These are phyloP conservation scores for Uronychia setigera DNA, from an alignment of 73 alveolate species.

Conservation along the genomic window DNA sequence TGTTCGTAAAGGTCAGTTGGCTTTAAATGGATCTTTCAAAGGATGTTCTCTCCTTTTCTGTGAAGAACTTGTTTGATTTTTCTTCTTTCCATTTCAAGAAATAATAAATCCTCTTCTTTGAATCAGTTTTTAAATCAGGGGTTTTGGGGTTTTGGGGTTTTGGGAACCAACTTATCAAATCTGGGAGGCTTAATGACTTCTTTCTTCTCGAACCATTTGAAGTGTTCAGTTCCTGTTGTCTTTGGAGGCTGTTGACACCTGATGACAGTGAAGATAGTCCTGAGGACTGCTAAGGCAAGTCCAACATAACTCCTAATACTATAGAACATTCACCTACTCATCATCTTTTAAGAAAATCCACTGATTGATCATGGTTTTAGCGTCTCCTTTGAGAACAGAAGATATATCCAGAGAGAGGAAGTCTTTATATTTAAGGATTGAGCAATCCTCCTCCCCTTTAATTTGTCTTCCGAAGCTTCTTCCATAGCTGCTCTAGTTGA, in stretches of 20 bases:
- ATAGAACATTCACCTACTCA: neutral
- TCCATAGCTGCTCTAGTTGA: neutral
- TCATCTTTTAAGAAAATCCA: neutral
- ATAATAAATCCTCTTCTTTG: too few relatives aligned
- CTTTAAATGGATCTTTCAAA: too few relatives aligned
- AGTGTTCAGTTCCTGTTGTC: neutral
- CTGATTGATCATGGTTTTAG: neutral
- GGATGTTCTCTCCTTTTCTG: too few relatives aligned
- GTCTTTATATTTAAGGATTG: neutral
- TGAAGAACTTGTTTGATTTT: too few relatives aligned
- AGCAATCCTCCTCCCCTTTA: neutral
- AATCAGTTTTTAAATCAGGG: too few relatives aligned
- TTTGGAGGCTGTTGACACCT: neutral
- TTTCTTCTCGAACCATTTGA: neutral
- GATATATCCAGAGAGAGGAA: neutral
- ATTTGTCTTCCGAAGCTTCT: neutral
- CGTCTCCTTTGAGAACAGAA: neutral
- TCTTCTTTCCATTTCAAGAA: too few relatives aligned
- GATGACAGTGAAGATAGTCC: neutral
- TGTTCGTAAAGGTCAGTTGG: too few relatives aligned
- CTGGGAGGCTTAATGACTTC: neutral
- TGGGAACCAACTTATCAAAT: neutral
- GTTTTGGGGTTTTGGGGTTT: too few relatives aligned
- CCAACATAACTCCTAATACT: neutral
- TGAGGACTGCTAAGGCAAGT: neutral